These are phyloP conservation scores for Epichloe hybrida DNA, from an alignment of 2,329 filamentous ascomycete species.

Conservation along the genomic window DNA sequence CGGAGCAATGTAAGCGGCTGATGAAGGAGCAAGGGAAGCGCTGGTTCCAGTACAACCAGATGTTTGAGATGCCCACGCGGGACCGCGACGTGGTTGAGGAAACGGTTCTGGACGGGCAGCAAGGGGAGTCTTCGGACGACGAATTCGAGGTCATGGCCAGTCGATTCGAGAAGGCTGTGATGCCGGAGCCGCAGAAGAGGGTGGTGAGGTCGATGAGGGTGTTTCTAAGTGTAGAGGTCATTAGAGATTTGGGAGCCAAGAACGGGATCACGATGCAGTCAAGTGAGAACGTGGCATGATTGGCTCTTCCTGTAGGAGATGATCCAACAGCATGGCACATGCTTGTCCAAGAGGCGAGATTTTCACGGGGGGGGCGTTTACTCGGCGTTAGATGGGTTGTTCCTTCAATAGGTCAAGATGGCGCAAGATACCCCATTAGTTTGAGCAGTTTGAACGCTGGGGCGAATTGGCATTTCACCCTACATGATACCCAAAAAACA, in stretches of 20 bases:
- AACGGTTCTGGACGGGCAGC: constrained; percentile 23
- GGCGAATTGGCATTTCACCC: not conserved
- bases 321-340: not conserved
- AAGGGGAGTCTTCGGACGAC: constrained; percentile 21
- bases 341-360: not conserved
- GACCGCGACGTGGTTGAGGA: constrained; percentile 26
- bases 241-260: constrained; percentile 41
- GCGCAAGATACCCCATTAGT: constrained; percentile 1
- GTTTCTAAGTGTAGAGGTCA: constrained; percentile 39
- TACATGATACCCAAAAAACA: not conserved
- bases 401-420: not conserved
- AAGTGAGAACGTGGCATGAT: constrained; percentile 19
- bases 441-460: not conserved
- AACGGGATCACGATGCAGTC: constrained; percentile 34
- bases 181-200: constrained; percentile 30
- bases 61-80: constrained; percentile 32
- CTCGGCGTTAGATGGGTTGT: not conserved
- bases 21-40: constrained; percentile 31
- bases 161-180: constrained; percentile 40
- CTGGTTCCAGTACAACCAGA: constrained; percentile 45
- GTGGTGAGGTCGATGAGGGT: constrained; percentile 43
- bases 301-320: not conserved
- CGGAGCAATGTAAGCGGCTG: constrained; percentile 50
- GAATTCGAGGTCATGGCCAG: constrained; percentile 45
- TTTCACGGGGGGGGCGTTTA: constrained; percentile 1